Conservation (phyloP, 352 stramenopile genomes). For the Phytophthora rubi region DNA sequence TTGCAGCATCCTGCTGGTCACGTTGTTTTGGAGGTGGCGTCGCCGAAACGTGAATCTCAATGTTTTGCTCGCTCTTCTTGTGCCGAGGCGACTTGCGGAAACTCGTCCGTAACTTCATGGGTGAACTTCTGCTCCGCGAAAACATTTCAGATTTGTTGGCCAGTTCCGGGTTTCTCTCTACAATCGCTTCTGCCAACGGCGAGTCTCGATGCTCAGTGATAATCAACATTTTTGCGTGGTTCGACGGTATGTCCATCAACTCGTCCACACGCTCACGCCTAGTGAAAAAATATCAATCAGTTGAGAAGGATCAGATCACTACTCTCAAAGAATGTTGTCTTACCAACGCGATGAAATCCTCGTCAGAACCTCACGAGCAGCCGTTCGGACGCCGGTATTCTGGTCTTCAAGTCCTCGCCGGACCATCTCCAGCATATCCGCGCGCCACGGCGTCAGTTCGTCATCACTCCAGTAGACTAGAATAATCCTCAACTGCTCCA, state of each 20-base stretch:
- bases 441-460: constrained; percentile 50
- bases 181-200: constrained; percentile 49
- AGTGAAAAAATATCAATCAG: not conserved
- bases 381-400: constrained; percentile 45
- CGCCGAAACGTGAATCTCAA: constrained; percentile 43
- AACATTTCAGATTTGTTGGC: constrained; percentile 28
- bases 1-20: constrained; percentile 5
- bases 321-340: not conserved
- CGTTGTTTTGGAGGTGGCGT: constrained; percentile 31
- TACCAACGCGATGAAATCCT: constrained; percentile 61
- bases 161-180: constrained; percentile 47
- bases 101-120: constrained; percentile 28
- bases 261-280: constrained; percentile 65
- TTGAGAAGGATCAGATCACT: not conserved
- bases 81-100: constrained; percentile 36
- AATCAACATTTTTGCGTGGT: constrained; percentile 44
- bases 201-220: constrained; percentile 58
- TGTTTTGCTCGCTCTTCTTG: constrained; percentile 28
- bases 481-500: constrained; percentile 66
- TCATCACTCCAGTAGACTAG: constrained; percentile 60
- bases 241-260: constrained; percentile 50
- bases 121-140: constrained; percentile 16
- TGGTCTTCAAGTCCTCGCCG: constrained; percentile 54
- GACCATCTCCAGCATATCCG: constrained; percentile 63
- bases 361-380: constrained; percentile 55